Evolutionary conservation across 495 filamentous ascomycete species (phyloP).

Genomic region (Xylaria bambusicola): DNA sequence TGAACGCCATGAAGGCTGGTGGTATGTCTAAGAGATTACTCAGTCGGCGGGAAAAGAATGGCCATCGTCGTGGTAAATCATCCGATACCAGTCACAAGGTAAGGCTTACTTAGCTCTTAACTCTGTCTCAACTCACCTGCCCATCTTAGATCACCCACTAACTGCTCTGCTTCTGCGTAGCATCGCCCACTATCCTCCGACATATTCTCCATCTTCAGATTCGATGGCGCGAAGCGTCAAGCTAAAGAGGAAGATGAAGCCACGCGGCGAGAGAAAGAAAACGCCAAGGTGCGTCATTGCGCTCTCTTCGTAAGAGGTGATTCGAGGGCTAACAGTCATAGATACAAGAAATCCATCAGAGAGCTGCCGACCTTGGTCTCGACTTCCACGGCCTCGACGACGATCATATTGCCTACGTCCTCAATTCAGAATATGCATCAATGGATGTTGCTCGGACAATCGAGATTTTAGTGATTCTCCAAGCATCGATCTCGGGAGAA

Average conservation of each 20-base stretch:
- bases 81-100: constrained; percentile 54
- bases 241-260: constrained; percentile 55
- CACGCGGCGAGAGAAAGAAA: constrained; percentile 47
- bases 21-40: constrained; percentile 57
- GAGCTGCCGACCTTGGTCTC: constrained; percentile 47
- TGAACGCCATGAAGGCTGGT: constrained; percentile 34
- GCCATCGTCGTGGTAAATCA: constrained; percentile 51
- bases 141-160: constrained; percentile 22
- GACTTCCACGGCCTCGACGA: constrained; percentile 59
- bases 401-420: constrained; percentile 69
- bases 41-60: constrained; percentile 70
- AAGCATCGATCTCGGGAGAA: constrained; percentile 79
- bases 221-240: constrained; percentile 54
- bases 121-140: constrained; percentile 1
- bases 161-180: constrained; percentile 32
- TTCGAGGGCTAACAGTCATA: constrained; percentile 27
- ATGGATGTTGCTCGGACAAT: constrained; percentile 75
- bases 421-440: constrained; percentile 62
- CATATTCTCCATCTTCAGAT: constrained; percentile 57
- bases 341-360: constrained; percentile 58
- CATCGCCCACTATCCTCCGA: constrained; percentile 42
- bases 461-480: constrained; percentile 71
- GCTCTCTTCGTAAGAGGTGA: neutral
- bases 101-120: constrained; percentile 26
- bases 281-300: constrained; percentile 32